These are phyloP conservation scores for Citrus glauca DNA, from an alignment of 345 rosid genomes.

Conservation along the genomic window DNA sequence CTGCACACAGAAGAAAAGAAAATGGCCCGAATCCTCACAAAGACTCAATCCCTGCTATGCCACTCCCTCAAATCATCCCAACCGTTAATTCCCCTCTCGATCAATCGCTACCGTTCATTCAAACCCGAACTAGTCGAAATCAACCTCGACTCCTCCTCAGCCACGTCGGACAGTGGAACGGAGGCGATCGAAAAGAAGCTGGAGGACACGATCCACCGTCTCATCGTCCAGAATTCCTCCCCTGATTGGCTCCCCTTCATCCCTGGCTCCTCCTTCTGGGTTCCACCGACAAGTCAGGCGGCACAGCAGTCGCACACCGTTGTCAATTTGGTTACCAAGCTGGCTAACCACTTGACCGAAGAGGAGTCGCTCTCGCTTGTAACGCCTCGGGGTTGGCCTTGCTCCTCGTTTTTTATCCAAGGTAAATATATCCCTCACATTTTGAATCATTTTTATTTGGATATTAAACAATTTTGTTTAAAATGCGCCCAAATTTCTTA, in stretches of 20 bases:
- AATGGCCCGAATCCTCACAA: neutral
- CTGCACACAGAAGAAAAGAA: neutral
- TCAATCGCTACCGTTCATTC: slow-evolving; percentile 1
- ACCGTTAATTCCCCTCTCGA: neutral
- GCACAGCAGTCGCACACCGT: slow-evolving; percentile 14
- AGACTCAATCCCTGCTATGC: neutral
- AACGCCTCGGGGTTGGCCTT: slow-evolving; percentile 43
- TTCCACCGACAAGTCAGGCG: slow-evolving; percentile 25
- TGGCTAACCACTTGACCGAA: slow-evolving; percentile 27
- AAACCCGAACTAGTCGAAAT: slow-evolving; percentile 15
- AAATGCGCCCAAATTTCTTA: too few species aligned
- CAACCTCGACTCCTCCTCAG: slow-evolving; percentile 5
- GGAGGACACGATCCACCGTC: slow-evolving; percentile 33
- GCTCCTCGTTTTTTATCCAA: slow-evolving; percentile 28
- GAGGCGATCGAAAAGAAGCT: slow-evolving; percentile 19
- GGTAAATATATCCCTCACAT: neutral
- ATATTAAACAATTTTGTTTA: too few species aligned
- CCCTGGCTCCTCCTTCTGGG: slow-evolving; percentile 51
- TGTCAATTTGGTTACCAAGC: slow-evolving; percentile 21
- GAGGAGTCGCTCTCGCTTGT: slow-evolving; percentile 33
- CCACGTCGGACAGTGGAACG: neutral
- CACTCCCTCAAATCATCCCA: neutral
- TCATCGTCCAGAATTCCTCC: slow-evolving; percentile 34
- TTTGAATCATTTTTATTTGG: neutral
- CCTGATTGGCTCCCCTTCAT: slow-evolving; percentile 52